These are phyloP conservation scores for Xylariaceae sp. DNA, from an alignment of 2,329 filamentous ascomycete species.

Conservation along the genomic window DNA sequence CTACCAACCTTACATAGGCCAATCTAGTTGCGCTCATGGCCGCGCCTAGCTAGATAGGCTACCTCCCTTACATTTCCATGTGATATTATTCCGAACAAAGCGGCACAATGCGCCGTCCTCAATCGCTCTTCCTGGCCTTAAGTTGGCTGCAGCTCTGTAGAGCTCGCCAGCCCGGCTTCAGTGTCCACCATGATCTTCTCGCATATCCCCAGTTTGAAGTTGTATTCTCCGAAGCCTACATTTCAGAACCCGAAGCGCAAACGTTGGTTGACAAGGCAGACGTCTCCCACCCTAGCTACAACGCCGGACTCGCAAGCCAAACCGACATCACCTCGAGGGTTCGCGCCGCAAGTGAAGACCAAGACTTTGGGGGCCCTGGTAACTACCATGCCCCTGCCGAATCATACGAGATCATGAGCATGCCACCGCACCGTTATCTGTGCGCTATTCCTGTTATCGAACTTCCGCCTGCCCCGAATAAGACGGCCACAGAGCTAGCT, in stretches of 20 bases:
- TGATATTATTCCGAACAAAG: slow-evolving; percentile 40
- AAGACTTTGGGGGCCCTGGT: slow-evolving; percentile 39
- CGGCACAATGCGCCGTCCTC: slow-evolving; percentile 60
- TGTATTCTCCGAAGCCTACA: slow-evolving; percentile 73
- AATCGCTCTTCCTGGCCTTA: slow-evolving; percentile 47
- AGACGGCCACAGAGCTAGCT: slow-evolving; percentile 69
- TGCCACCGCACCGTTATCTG: slow-evolving; percentile 75
- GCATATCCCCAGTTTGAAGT: slow-evolving; percentile 91
- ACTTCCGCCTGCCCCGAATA: slow-evolving; percentile 61
- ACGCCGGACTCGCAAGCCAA: slow-evolving; percentile 40
- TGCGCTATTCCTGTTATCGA: slow-evolving; percentile 80
- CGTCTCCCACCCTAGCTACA: slow-evolving; percentile 44
- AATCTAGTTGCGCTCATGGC: neutral
- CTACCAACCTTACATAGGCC: neutral
- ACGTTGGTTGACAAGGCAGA: slow-evolving; percentile 60
- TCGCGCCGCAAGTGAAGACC: slow-evolving; percentile 37
- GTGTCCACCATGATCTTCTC: slow-evolving; percentile 85
- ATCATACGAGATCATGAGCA: slow-evolving; percentile 76
- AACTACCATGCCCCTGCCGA: slow-evolving; percentile 43
- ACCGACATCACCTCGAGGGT: slow-evolving; percentile 36
- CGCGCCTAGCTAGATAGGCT: slow-evolving; percentile 32
- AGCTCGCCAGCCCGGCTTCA: slow-evolving; percentile 68
- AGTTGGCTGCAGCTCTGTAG: slow-evolving; percentile 49
- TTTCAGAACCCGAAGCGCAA: slow-evolving; percentile 73
- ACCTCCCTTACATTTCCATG: slow-evolving; percentile 36